phyloP scores from a whole-genome alignment of 2,329 filamentous ascomycete genomes.

The Diaporthe citrichinensis region DNA sequence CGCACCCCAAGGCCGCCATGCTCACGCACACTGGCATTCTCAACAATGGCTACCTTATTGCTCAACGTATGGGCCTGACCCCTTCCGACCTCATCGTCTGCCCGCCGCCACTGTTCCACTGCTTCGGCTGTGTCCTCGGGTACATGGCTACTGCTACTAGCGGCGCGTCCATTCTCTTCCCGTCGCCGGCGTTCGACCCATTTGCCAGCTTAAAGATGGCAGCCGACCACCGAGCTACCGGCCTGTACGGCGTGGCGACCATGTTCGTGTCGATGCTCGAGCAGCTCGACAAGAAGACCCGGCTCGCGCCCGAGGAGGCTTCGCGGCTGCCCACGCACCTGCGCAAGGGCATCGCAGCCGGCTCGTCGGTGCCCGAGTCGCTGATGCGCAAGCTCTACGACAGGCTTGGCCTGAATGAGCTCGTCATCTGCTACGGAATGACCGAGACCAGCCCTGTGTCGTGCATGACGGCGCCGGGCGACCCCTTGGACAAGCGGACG shows the following conservation, averaged over 20 bases:
- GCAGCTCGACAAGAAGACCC: conserved; percentile 62
- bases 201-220: conserved; percentile 74
- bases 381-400: conserved; percentile 84
- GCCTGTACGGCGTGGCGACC: conserved; percentile 90
- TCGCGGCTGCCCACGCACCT: conserved; percentile 59
- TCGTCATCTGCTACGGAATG: conserved; percentile 98
- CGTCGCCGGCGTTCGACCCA: conserved; percentile 89
- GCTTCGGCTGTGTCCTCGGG: conserved; percentile 92
- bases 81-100: conserved; percentile 83
- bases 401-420: conserved; percentile 80
- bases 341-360: conserved; percentile 92
- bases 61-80: conserved; percentile 84
- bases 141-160: conserved; percentile 93
- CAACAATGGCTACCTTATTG: conserved; percentile 92
- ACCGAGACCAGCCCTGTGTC: conserved; percentile 87
- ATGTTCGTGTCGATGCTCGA: conserved; percentile 95
- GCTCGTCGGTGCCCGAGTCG: conserved; percentile 85
- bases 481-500: conserved; percentile 81
- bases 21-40: conserved; percentile 88
- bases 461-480: conserved; percentile 85
- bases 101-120: conserved; percentile 89
- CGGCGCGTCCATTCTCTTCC: conserved; percentile 86
- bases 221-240: conserved; percentile 68
- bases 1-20: conserved; percentile 90
- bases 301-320: conserved; percentile 35